phyloP scores from a whole-genome alignment of 78 protist genomes.

The Mantamonas sphyraenae region DNA sequence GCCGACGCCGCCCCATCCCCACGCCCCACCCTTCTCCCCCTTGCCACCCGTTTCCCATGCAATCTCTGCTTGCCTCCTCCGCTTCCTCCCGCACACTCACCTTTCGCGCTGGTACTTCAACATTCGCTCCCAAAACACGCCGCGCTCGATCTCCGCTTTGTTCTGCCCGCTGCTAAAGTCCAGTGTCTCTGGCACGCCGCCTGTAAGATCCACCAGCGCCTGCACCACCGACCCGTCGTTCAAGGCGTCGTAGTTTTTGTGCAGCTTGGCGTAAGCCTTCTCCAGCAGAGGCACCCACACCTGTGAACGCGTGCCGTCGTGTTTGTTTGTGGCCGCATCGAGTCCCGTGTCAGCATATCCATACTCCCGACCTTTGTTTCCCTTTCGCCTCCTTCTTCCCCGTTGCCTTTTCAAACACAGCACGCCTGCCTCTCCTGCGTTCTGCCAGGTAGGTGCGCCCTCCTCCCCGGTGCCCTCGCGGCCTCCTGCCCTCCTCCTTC shows the following conservation, averaged over 20 bases:
- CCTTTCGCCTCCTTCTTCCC: neutral
- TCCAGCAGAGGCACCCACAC: neutral
- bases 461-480: neutral
- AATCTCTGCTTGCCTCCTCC: too few relatives aligned
- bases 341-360: neutral
- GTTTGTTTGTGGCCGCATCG: too few relatives aligned
- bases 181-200: constrained; percentile 6
- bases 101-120: neutral
- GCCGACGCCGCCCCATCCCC: too few relatives aligned
- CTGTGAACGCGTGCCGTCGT: too few relatives aligned
- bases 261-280: constrained; percentile 26
- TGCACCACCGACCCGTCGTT: neutral
- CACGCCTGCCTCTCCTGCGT: neutral
- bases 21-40: too few relatives aligned
- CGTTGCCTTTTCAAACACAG: neutral
- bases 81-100: neutral
- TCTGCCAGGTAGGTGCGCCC: neutral
- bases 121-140: constrained; percentile 11
- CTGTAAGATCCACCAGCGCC: constrained; percentile 5
- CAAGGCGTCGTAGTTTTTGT: constrained; percentile 3
- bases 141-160: neutral
- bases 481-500: neutral
- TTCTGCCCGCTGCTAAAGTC: neutral
- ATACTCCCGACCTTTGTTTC: neutral
- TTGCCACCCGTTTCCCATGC: too few relatives aligned